Percentiles rank a stretch among this genome's conserved stretches.
These are phyloP conservation scores for Penicillium subrubescens DNA, from an alignment of 495 filamentous ascomycete species.

Conservation along the genomic window DNA sequence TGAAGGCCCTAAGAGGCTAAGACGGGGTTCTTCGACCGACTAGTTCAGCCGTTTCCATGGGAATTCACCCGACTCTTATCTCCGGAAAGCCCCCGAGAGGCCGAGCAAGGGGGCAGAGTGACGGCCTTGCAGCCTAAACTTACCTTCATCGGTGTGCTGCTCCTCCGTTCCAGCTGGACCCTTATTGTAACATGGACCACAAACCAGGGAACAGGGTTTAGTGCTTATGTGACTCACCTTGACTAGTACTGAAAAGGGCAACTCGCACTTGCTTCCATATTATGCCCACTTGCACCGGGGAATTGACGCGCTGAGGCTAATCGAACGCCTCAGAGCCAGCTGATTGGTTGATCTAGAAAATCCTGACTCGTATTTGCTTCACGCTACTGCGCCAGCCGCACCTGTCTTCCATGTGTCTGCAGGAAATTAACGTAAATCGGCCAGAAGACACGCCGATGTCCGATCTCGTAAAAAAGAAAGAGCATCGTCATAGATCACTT, in stretches of 20 bases:
- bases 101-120: not conserved
- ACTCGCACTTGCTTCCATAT: not conserved
- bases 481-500: not conserved
- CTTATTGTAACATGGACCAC: not conserved
- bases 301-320: not conserved
- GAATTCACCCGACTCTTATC: not conserved
- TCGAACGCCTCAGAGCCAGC: not conserved
- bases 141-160: not conserved
- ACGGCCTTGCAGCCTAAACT: not conserved
- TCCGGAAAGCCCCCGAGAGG: not conserved
- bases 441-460: slow-evolving; percentile 1
- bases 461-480: not conserved
- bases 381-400: slow-evolving; percentile 7
- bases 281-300: not conserved
- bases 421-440: not conserved
- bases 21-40: not conserved
- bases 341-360: not conserved
- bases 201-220: no score
- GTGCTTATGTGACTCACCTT: slow-evolving; percentile 4
- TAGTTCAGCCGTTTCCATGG: not conserved
- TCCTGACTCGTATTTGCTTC: slow-evolving; percentile 1
- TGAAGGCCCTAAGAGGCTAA: no score
- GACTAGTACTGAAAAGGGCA: not conserved
- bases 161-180: not conserved
- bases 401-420: not conserved